These are phyloP conservation scores for Juncus inflexus DNA, from an alignment of 176 grass and related monocot genomes.

Conservation along the genomic window DNA sequence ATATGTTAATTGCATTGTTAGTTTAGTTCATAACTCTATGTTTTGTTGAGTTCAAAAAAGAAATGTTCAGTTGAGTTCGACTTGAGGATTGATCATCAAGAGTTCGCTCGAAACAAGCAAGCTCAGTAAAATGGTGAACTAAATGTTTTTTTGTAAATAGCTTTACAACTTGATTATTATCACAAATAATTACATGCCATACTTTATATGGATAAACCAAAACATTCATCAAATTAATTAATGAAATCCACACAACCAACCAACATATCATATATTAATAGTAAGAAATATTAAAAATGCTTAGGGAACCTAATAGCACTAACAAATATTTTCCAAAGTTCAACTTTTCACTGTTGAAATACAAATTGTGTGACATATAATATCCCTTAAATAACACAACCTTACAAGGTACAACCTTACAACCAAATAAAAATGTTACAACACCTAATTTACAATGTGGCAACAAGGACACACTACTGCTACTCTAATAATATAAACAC, in stretches of 20 bases:
- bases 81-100: too few species aligned
- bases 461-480: slow-evolving; percentile 12
- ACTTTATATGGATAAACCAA: not conserved
- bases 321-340: slow-evolving; percentile 16
- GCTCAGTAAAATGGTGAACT: too few species aligned
- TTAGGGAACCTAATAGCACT: slow-evolving; percentile 2
- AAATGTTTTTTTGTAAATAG: too few species aligned
- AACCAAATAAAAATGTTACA: slow-evolving; percentile 22
- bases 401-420: slow-evolving; percentile 7
- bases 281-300: not conserved
- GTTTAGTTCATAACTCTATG: too few species aligned
- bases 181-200: not conserved
- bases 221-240: not conserved
- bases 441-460: slow-evolving; percentile 29
- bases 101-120: too few species aligned
- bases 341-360: slow-evolving; percentile 19
- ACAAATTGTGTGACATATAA: slow-evolving; percentile 17
- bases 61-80: too few species aligned
- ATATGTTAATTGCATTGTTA: too few species aligned
- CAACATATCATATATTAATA: not conserved
- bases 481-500: slow-evolving; percentile 2
- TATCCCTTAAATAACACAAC: slow-evolving; percentile 3
- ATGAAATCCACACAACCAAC: not conserved
- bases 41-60: too few species aligned
- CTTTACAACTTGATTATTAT: not conserved